Percentiles rank a stretch among this genome's conserved stretches.
Evolutionary conservation across 2,329 filamentous ascomycete genomes (phyloP).

Genomic region (Exophiala aquamarina): DNA sequence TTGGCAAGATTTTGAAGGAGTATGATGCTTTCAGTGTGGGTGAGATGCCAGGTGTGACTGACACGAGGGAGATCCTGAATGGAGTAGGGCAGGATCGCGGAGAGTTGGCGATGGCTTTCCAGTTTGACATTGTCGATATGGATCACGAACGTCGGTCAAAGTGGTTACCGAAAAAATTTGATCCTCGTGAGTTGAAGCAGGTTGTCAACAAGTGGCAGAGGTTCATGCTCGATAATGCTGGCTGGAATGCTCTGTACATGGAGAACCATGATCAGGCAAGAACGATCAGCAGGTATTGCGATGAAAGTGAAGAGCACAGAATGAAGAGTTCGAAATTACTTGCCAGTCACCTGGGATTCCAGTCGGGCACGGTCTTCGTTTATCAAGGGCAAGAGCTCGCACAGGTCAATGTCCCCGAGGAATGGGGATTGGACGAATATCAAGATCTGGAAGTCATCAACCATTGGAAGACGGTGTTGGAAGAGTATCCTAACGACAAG

Average conservation of each 20-base stretch:
- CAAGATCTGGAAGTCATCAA: constrained; percentile 47
- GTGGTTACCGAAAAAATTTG: constrained; percentile 47
- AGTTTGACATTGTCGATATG: constrained; percentile 66
- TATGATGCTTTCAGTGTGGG: constrained; percentile 72
- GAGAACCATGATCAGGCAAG: constrained; percentile 66
- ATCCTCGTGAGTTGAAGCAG: constrained; percentile 49
- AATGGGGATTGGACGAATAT: constrained; percentile 50
- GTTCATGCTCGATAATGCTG: constrained; percentile 49
- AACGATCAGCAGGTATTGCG: constrained; percentile 53
- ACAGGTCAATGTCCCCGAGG: constrained; percentile 55
- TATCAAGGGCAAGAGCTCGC: constrained; percentile 64
- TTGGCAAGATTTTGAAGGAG: constrained; percentile 55
- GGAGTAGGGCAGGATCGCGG: constrained; percentile 58
- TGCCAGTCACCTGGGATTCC: constrained; percentile 47
- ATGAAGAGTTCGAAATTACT: constrained; percentile 54
- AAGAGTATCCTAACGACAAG: constrained; percentile 11
- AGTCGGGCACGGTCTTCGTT: constrained; percentile 58
- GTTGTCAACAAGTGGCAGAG: constrained; percentile 53
- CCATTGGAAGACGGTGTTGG: constrained; percentile 42
- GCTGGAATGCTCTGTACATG: constrained; percentile 61
- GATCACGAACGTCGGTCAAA: constrained; percentile 54
- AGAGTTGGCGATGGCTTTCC: constrained; percentile 70
- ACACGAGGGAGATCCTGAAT: constrained; percentile 56
- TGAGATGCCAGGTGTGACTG: constrained; percentile 65
- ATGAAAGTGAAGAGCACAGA: constrained; percentile 47